These are phyloP conservation scores for Microbotryum violaceum DNA, from an alignment of 1,284 basidiomycete species.

Conservation along the genomic window DNA sequence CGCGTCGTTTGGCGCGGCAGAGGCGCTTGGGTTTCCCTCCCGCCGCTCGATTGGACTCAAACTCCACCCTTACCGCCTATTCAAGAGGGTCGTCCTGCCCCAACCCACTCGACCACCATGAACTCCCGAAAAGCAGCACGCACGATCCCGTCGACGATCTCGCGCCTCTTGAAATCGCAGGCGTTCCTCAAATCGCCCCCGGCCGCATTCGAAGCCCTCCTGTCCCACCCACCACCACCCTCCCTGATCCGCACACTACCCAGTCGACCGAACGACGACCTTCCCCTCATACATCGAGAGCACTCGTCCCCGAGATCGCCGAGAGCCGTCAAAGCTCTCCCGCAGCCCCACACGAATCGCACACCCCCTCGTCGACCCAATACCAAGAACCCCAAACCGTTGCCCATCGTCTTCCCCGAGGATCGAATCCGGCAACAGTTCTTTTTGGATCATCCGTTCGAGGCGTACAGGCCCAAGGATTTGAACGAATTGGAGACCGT, in stretches of 20 bases:
- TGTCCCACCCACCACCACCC: constrained; percentile 77
- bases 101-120: constrained; percentile 5
- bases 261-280: constrained; percentile 48
- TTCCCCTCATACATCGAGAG: constrained; percentile 29
- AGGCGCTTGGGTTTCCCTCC: too few relatives aligned
- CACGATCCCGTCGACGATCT: constrained; percentile 55
- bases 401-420: constrained; percentile 69
- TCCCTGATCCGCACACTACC: constrained; percentile 64
- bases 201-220: constrained; percentile 76
- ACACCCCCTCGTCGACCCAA: constrained; percentile 19
- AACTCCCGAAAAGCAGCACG: constrained; percentile 21
- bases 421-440: constrained; percentile 83
- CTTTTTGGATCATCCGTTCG: constrained; percentile 93
- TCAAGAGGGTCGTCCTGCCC: too few relatives aligned
- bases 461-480: constrained; percentile 72
- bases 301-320: not conserved
- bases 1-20: too few relatives aligned
- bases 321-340: constrained; percentile 47
- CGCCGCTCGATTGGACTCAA: too few relatives aligned
- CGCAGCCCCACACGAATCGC: constrained; percentile 31
- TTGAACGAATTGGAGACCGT: constrained; percentile 58
- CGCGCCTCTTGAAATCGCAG: constrained; percentile 63
- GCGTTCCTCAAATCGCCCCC: constrained; percentile 63
- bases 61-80: too few relatives aligned
- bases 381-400: constrained; percentile 49